Base-by-base conservation (phyloP, 495 filamentous ascomycete genomes). In the Staphylotrichum longicolle region DNA sequence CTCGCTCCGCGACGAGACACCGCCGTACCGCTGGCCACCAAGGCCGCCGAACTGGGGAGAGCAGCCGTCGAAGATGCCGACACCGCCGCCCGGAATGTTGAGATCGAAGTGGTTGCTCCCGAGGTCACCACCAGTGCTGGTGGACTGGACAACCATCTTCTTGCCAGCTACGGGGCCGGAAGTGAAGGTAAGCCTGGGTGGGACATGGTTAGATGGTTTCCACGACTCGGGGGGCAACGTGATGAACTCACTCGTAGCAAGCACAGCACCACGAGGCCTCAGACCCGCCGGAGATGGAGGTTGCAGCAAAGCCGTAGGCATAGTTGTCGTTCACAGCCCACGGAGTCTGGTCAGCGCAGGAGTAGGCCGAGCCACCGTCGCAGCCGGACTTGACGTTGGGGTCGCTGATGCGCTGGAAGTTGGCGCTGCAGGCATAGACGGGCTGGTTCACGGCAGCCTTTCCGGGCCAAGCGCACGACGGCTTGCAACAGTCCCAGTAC, bases 401-500 rank as follows among this genome's bases (percentile, higher is more conserved):
- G 61, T 73, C 63, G 41, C 51, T 55, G 56, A 74, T 60, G 12
- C 75, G 78, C 54, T 78, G 74, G 75, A 84, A 78, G 61, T 75
- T 75, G 66, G 72, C 73, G 66, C 83, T 73, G 64, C 83, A 86
- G 52, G 76, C 77, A 12, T 69, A 72, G 62, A 84, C 80, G 1
- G 79, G 78, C n/a, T 66, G 65, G 59, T 73, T 79, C 33, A 80
- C 76, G 8, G 72, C 41, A 3, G 80, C 82, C 67, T 84, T 85
- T 34, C 74, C 78, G n/a, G 71, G 68, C 82, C 82, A 86, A 3
- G 81, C 69, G 70, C 83, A 86, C 15, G 78, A 81, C 12, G 81
- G 77, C 69, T 86, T 85, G 74, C 83, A 86, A 75, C 83, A 85
- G 66, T 86, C 83, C 83, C 82, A 86, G 72, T 84, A 84, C 34